These are phyloP conservation scores for Microbotryum violaceum DNA, from an alignment of 1,284 basidiomycete genomes.

Conservation along the genomic window DNA sequence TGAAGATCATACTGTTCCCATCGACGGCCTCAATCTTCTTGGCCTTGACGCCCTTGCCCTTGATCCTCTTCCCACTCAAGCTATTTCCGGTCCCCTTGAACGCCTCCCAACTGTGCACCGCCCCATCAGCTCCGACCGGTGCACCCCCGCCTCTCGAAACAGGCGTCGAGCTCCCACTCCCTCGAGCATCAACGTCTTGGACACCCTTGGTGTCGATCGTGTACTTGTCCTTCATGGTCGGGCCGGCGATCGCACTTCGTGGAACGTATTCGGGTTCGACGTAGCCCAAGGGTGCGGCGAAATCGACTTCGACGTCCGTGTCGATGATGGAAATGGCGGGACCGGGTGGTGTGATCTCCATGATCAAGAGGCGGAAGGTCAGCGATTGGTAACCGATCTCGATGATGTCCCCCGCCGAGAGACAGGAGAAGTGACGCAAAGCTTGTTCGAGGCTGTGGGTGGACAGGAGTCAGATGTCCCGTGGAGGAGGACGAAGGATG, in stretches of 20 bases:
- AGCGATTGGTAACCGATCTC: slow-evolving; percentile 55
- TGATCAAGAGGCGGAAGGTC: slow-evolving; percentile 87
- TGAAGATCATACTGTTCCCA: slow-evolving; percentile 75
- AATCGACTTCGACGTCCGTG: slow-evolving; percentile 82
- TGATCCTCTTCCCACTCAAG: slow-evolving; percentile 75
- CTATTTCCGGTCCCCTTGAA: slow-evolving; percentile 92
- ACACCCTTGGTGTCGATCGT: slow-evolving; percentile 65
- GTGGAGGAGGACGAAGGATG: background rate
- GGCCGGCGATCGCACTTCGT: slow-evolving; percentile 60
- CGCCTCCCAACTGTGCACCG: slow-evolving; percentile 60
- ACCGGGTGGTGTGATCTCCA: slow-evolving; percentile 76
- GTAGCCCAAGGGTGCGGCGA: slow-evolving; percentile 54
- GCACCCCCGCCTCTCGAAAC: slow-evolving; percentile 6
- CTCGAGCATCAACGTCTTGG: slow-evolving; percentile 37
- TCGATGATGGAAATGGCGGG: slow-evolving; percentile 86
- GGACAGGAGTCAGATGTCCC: background rate
- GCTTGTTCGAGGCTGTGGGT: slow-evolving; percentile 79
- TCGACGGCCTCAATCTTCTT: slow-evolving; percentile 70
- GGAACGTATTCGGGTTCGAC: slow-evolving; percentile 79
- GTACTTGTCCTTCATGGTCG: slow-evolving; percentile 95
- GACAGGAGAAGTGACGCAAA: slow-evolving; percentile 77
- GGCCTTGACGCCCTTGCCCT: slow-evolving; percentile 79
- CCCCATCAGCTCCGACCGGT: slow-evolving; percentile 47
- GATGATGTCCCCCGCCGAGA: slow-evolving; percentile 45
- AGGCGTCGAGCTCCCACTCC: slow-evolving; percentile 34